A percentile compares a stretch with the other conserved stretches of the same genome.
Conservation (phyloP, 1,139 yeast species). For the Diutina catenulata region DNA sequence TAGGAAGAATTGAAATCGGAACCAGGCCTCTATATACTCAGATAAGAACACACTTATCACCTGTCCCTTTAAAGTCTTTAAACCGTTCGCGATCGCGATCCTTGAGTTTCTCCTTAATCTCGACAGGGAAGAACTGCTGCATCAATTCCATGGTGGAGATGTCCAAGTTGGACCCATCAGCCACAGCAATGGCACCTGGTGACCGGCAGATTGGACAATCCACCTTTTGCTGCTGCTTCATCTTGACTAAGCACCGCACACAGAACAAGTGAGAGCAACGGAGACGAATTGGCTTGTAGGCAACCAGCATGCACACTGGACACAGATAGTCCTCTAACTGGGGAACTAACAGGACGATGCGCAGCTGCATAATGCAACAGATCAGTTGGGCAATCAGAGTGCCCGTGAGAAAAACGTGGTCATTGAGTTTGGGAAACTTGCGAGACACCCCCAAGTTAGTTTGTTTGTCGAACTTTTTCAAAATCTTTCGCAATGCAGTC, state of each 20-base stretch:
- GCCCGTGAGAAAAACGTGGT: constrained; percentile 34
- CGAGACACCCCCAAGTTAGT: constrained; percentile 43
- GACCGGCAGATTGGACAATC: constrained; percentile 60
- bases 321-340: constrained; percentile 67
- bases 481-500: constrained; percentile 52
- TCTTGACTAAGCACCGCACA: constrained; percentile 55
- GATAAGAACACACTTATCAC: background rate
- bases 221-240: constrained; percentile 45
- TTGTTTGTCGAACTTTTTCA: constrained; percentile 66
- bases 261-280: constrained; percentile 60
- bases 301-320: constrained; percentile 59
- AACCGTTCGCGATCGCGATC: constrained; percentile 48
- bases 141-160: constrained; percentile 37
- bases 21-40: too few species aligned
- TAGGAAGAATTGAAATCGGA: too few species aligned
- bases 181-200: constrained; percentile 38
- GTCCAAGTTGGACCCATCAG: constrained; percentile 53
- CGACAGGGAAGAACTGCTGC: constrained; percentile 53
- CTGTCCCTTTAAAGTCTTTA: constrained; percentile 12
- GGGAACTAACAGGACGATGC: constrained; percentile 47
- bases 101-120: constrained; percentile 47
- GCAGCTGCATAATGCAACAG: constrained; percentile 43
- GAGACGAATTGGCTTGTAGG: constrained; percentile 58
- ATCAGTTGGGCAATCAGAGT: constrained; percentile 43
- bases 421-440: constrained; percentile 34